Evolutionary conservation across 116 monocot species (phyloP), one percentile per base, ranked within the genome.

Genomic region (Posidonia oceanica): DNA sequence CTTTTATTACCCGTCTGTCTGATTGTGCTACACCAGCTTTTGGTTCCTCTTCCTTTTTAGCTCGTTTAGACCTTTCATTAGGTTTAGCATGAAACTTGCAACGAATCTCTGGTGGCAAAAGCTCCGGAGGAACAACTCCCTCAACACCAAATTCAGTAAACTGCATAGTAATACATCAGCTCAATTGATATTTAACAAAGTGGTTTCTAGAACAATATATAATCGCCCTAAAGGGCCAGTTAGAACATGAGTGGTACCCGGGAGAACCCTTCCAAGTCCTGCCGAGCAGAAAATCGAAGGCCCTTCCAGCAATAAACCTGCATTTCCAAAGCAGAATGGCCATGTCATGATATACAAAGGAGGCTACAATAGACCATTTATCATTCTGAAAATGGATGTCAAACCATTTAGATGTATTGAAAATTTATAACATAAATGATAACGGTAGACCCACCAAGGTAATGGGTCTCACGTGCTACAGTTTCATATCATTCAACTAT

Each of bases 231-330:
- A 51, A 21, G 22, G 22, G 10, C 23, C 5, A 36, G 65, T 51
- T 41, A 39, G 14, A 39, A 22, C 17, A 22, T 41, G 52, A 51
- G 51, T 0, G 15, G 71, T 83, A 91, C 94, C 68, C 88, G 76
- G 78, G 87, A 91, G 74, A 96, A 96, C 59, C 88, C 83, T 76
- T 96, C 96, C 77, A 96, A 71, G 40, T 96, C 96, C 71, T 96
- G 96, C 66, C 83, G 81, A 41, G 96, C 88, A 54, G 91, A 84
- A 75, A 91, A 89, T 1, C 91, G 81, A 39, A 96, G 80, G 12
- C 96, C 96, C 82, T 91, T 96, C 96, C 96, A 96, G 73, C 96
- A 91, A 69, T 91, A 96, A 77, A 97, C 94, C 94, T 94, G 81
- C 69, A 81, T 15, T 29, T 67, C 60, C 67, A 66, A 72, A 54